Evolutionary conservation across 2,329 filamentous ascomycete species (phyloP).

Genomic region (Orbilia oligospora): DNA sequence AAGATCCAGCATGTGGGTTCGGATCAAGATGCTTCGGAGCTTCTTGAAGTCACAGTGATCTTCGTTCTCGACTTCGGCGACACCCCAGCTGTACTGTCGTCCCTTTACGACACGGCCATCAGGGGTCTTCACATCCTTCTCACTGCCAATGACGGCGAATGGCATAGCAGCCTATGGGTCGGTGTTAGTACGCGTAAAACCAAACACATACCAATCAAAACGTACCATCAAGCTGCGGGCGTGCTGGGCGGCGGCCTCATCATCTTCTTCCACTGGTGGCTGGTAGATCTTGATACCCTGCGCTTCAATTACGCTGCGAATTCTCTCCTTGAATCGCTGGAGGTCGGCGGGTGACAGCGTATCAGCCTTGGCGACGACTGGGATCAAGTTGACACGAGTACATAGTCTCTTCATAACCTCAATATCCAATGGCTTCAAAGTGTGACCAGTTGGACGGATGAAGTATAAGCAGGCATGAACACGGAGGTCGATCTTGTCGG

Average conservation of each 20-base stretch:
- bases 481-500: slow-evolving; percentile 99
- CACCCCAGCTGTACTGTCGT: slow-evolving; percentile 98
- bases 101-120: slow-evolving; percentile 98
- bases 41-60: slow-evolving; percentile 99
- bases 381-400: slow-evolving; percentile 97
- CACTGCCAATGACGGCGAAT: slow-evolving; percentile 97
- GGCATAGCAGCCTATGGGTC: slow-evolving; percentile 81
- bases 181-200: background rate
- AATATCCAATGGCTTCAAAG: slow-evolving; percentile 97
- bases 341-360: slow-evolving; percentile 94
- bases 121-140: slow-evolving; percentile 98
- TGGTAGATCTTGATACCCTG: slow-evolving; percentile 99
- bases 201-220: background rate
- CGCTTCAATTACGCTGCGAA: slow-evolving; percentile 93
- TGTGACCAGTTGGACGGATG: slow-evolving; percentile 98
- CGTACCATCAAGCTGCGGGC: slow-evolving; percentile 85
- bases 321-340: slow-evolving; percentile 93
- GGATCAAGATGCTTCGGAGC: slow-evolving; percentile 97
- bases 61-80: slow-evolving; percentile 99
- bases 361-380: slow-evolving; percentile 98
- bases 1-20: slow-evolving; percentile 99
- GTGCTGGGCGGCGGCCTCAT: slow-evolving; percentile 94
- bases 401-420: slow-evolving; percentile 99
- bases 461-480: slow-evolving; percentile 99
- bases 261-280: slow-evolving; percentile 96